Base-by-base conservation (phyloP, 768 basidiomycete species). In the Megacollybia marginata region DNA sequence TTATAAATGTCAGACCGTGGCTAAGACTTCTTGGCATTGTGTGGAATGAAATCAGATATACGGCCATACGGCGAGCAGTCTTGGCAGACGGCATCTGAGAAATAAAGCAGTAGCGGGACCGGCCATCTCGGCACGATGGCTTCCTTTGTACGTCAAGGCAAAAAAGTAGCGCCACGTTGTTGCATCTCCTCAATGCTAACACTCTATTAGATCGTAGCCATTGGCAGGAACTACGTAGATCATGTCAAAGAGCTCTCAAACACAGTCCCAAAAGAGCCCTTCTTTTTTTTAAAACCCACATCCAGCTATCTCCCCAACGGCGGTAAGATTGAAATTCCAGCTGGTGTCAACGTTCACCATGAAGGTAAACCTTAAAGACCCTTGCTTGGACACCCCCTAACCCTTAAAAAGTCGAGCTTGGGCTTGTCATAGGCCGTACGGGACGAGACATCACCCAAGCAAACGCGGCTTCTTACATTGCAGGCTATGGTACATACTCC, bases 231-330 rank as follows among this genome's bases (percentile, higher is more conserved):
- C 72, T 96, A 95, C 65, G 80, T 78, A 5, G 88, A 88, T 33
- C 94, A 96, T 57, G 84, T 85, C 63, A 92, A 88, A 66, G 96
- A 99, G 62, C 77, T 98, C 33, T 85, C 83, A 60, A 97, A 97
- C 63, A 71, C 86, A 5, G 69, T 85, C 5, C 94, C 95, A 0
- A 88, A 83, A 63, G 94, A 97, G 62, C 96, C 96, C 0, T 97
- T 99, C 75, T 94, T 97, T 78, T 99, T 99, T 73, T 70, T 98
- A 23, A 99, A 99, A 68, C 96, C 95, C 8, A 98, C 96, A 5
- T 83, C 86, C 11, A 91, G 87, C 61, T 98, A 94, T 61, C 60
- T 97, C 19, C 59, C 71, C 18, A 80, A 81, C 13, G 89, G 88
- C 0, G 92, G 89, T 1, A 75, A 78, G 33, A 69, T 98, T 16